Percentiles rank a stretch among this genome's conserved stretches.
Evolutionary conservation across 2,329 filamentous ascomycete genomes (phyloP).

Genomic region (Paradendryphiella salina): DNA sequence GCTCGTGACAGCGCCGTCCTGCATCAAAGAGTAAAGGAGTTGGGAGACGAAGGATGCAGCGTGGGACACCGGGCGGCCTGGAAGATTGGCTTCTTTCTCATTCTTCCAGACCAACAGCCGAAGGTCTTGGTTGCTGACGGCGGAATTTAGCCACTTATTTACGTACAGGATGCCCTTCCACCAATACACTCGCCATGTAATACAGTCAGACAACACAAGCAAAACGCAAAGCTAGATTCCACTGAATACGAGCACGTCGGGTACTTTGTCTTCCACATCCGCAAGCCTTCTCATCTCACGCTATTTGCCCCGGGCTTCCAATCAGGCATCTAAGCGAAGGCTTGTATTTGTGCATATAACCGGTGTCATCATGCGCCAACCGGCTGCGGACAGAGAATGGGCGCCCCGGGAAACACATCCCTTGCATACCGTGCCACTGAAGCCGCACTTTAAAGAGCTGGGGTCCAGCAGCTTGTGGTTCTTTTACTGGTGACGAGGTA

Average conservation of each 20-base stretch:
- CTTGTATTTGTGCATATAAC: slow-evolving; percentile 14
- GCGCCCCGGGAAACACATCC: not conserved
- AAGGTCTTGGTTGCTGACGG: not conserved
- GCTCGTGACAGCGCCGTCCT: not conserved
- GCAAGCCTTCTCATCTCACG: slow-evolving; percentile 6
- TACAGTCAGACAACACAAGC: slow-evolving; percentile 4
- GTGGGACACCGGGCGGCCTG: slow-evolving; percentile 3
- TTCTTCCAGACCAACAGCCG: not conserved
- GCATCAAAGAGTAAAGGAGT: not conserved
- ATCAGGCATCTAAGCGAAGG: slow-evolving; percentile 5
- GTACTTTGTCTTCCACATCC: not conserved
- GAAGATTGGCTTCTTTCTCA: not conserved
- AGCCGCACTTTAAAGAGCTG: slow-evolving; percentile 8
- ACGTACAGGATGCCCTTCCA: not conserved
- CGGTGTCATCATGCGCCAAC: slow-evolving; percentile 16
- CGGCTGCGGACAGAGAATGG: not conserved
- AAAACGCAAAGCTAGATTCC: not conserved
- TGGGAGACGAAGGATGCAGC: slow-evolving; percentile 6
- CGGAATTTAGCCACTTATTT: not conserved
- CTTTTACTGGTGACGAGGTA: slow-evolving; percentile 2
- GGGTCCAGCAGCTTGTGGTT: not conserved
- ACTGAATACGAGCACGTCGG: not conserved
- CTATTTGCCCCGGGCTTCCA: not conserved
- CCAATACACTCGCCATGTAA: slow-evolving; percentile 2
- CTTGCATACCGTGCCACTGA: slow-evolving; percentile 8